A percentile compares a stretch with the other conserved stretches of the same genome.
These are phyloP conservation scores for Chalciporus piperatus DNA, from an alignment of 768 basidiomycete genomes.

Conservation along the genomic window DNA sequence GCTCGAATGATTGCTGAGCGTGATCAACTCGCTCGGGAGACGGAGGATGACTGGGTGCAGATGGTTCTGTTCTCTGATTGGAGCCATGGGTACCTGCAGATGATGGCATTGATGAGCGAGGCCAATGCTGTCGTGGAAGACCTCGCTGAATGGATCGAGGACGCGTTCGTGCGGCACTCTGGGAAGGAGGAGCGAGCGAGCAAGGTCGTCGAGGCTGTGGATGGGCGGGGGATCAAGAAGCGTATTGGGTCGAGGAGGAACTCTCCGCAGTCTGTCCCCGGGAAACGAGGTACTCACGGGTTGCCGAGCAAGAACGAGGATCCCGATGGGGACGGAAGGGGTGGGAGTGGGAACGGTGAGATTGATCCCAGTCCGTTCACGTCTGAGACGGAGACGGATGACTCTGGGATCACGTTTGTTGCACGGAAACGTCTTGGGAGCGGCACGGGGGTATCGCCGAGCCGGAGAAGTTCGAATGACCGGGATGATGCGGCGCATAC, in stretches of 20 bases:
- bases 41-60: slow-evolving; percentile 93
- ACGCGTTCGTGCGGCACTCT: slow-evolving; percentile 52
- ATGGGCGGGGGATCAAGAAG: slow-evolving; percentile 20
- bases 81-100: slow-evolving; percentile 97
- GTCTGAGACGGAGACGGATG: slow-evolving; percentile 67
- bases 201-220: slow-evolving; percentile 17
- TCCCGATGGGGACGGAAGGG: background rate
- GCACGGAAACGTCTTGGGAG: slow-evolving; percentile 47
- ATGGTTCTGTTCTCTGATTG: slow-evolving; percentile 92
- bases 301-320: background rate
- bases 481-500: slow-evolving; percentile 7
- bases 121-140: slow-evolving; percentile 76
- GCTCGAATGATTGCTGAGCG: slow-evolving; percentile 54
- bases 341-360: slow-evolving; percentile 8
- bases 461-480: too few species aligned
- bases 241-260: slow-evolving; percentile 23
- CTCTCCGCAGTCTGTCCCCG: slow-evolving; percentile 21
- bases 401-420: slow-evolving; percentile 67
- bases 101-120: slow-evolving; percentile 83
- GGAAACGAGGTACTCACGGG: slow-evolving; percentile 14
- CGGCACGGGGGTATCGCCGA: slow-evolving; percentile 23
- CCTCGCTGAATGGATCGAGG: slow-evolving; percentile 89
- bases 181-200: slow-evolving; percentile 27
- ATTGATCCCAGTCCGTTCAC: slow-evolving; percentile 31
- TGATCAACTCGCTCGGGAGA: slow-evolving; percentile 60